These are phyloP conservation scores for Zygoascus meyerae DNA, from an alignment of 1,139 yeast species.

Conservation along the genomic window DNA sequence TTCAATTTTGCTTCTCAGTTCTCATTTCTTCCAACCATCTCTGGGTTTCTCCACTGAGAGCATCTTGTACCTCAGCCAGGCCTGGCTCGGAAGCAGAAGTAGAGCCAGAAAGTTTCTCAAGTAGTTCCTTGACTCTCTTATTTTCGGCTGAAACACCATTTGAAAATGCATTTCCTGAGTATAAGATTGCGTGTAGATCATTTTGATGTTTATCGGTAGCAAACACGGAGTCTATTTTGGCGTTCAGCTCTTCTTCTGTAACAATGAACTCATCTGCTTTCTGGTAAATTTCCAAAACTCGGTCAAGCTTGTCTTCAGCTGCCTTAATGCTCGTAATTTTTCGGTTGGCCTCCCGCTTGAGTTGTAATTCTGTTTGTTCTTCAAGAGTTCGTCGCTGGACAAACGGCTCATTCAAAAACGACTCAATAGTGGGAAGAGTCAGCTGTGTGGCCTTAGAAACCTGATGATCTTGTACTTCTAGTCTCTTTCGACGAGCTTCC, in stretches of 20 bases:
- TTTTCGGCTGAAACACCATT: not conserved
- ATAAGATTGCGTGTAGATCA: conserved; percentile 1
- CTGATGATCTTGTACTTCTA: conserved; percentile 18
- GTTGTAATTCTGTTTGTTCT: conserved; percentile 47
- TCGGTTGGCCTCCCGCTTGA: conserved; percentile 52
- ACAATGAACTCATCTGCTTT: conserved; percentile 60
- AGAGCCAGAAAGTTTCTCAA: conserved; percentile 24
- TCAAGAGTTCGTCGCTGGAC: conserved; percentile 67
- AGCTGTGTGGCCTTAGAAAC: conserved; percentile 45
- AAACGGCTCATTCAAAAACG: conserved; percentile 57
- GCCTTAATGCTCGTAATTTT: conserved; percentile 40
- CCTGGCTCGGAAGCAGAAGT: conserved; percentile 44
- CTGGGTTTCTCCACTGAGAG: conserved; percentile 16
- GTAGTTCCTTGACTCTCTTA: conserved; percentile 14
- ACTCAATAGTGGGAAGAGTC: conserved; percentile 76
- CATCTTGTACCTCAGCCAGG: conserved; percentile 41
- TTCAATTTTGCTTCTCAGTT: not conserved
- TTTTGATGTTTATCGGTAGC: conserved; percentile 4
- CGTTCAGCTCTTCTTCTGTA: conserved; percentile 56
- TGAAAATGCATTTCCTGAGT: not conserved
- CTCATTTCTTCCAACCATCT: conserved; percentile 8
- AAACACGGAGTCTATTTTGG: conserved; percentile 53
- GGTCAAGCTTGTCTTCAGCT: conserved; percentile 46
- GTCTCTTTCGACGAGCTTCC: conserved; percentile 33
- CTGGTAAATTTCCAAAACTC: conserved; percentile 66